Base-by-base conservation (phyloP, 148 eudicot species). In the Chenopodium album region DNA sequence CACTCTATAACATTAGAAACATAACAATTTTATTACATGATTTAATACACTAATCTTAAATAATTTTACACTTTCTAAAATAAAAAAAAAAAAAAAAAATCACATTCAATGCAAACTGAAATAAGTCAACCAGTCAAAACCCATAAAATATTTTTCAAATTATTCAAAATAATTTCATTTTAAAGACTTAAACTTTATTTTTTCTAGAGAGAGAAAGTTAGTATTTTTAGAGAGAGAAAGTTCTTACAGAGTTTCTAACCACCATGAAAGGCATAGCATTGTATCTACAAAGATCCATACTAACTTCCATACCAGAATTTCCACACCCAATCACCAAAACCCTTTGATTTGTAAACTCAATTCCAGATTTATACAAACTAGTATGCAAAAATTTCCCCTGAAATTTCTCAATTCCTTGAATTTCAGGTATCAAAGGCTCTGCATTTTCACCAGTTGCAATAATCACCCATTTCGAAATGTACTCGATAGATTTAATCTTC, bases 401-500 rank as follows among this genome's bases (percentile, higher is more conserved):
- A 83, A 94, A 97, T 56, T 71, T 89, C 76, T 94, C 92, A 19
- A 92, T 78, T 56, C 99, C 99, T 0, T 12, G 83, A 52, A 97
- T 92, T 22, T 92, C 94, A 1, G 99, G 98, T n/a, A 88, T 78
- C 2, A 85, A 82, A 9, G 94, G 92, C 86, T 94, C 98, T 20
- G 97, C 98, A 87, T 97, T 97, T 80, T 97, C 99, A 56, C 99
- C 99, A 0, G 94, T 91, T 10, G 99, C 99, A 1, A 94, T 94
- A 0, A 97, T 50, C n/a, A 97, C 69, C 99, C 99, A 97, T 79
- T 78, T 84, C 2, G 92, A 86, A 7, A 86, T 17, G 44, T 89
- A 96, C 77, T 78, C 87, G 4, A 22, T 1, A 1, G 80, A 90
- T n/a, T 80, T 83, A 6, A 92, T 90, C 37, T 54, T 64, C 0